These are phyloP conservation scores for Rutidosis leptorrhynchoides DNA, from an alignment of 129 eudicot species.

Conservation along the genomic window DNA sequence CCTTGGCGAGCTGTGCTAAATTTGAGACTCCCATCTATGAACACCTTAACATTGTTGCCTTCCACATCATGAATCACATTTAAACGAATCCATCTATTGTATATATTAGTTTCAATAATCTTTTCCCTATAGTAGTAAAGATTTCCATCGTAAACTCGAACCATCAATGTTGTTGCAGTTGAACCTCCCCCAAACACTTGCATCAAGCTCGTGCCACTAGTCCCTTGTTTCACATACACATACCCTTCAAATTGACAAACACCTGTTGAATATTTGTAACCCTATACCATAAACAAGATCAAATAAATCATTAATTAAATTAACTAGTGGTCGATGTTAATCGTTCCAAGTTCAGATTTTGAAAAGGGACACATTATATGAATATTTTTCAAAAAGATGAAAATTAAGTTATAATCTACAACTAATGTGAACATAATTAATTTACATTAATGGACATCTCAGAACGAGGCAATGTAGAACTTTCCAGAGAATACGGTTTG, in stretches of 20 bases:
- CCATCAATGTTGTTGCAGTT: conserved; percentile 30
- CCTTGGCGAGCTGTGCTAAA: neutral
- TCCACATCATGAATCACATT: conserved; percentile 3
- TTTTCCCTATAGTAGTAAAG: conserved; percentile 23
- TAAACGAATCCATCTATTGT: conserved; percentile 6
- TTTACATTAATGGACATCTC: conserved; percentile 30
- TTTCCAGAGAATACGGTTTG: conserved; percentile 22
- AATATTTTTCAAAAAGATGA: too few species aligned
- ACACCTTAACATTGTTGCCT: neutral
- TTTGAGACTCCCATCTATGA: neutral
- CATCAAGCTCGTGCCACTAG: conserved; percentile 39
- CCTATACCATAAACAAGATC: conserved; percentile 15
- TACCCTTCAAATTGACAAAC: conserved; percentile 50
- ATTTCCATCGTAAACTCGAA: conserved; percentile 32
- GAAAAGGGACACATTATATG: too few species aligned
- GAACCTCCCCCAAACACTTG: conserved; percentile 40
- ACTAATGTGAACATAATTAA: neutral
- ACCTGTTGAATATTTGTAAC: conserved; percentile 38
- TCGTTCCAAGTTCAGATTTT: neutral
- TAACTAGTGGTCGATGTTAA: neutral
- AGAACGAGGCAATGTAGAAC: conserved; percentile 36
- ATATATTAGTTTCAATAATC: conserved; percentile 14
- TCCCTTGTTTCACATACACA: conserved; percentile 36
- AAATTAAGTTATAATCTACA: neutral
- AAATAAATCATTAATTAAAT: neutral